Base-by-base conservation (phyloP, 441 rosid genomes). In the Hura crepitans region DNA sequence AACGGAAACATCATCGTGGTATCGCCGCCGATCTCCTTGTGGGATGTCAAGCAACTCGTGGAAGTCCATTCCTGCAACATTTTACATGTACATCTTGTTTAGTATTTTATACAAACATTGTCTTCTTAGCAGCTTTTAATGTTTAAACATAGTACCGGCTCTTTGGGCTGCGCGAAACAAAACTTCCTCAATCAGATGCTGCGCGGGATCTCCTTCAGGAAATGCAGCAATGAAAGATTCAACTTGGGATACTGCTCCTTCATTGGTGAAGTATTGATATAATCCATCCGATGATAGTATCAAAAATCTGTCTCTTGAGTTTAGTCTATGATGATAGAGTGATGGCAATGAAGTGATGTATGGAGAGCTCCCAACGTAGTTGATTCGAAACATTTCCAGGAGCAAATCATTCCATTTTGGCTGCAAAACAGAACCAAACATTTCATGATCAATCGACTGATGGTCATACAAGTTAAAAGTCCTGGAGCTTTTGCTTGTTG, bases 121-220 rank as follows among this genome's bases (percentile, higher is more conserved):
- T n/a, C n/a, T n/a, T n/a, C 15, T 10, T 47, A 10, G 17, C n/a
- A 47, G n/a, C 39, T 35, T 35, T 35, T 35, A 35, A 6, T n/a
- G 8, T 22, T 20, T 20, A 22, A 53, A n/a, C 9, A 22, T 22
- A 60, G 12, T 13, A 92, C 99, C 96, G 1, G 99, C 96, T 85
- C 91, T 87, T 83, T 87, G 87, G 7, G 99, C 97, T 22, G 99
- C 99, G 2, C 97, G 97, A 74, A 89, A 87, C 54, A 95, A 76
- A 22, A 92, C 88, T 77, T 95, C 91, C 66, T 95, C 97, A 14
- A 95, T 80, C 45, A 95, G 89, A 66, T 95, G 97, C 55, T 92
- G 97, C 0, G 99, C 99, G 15, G 99, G 99, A 74, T 95, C 99
- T 23, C 97, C 99, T 72, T 90, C 97, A 1, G 99, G 96, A 66